These are phyloP conservation scores for Yamadazyma paraphyllophila DNA, from an alignment of 805 yeast species.

Conservation along the genomic window DNA sequence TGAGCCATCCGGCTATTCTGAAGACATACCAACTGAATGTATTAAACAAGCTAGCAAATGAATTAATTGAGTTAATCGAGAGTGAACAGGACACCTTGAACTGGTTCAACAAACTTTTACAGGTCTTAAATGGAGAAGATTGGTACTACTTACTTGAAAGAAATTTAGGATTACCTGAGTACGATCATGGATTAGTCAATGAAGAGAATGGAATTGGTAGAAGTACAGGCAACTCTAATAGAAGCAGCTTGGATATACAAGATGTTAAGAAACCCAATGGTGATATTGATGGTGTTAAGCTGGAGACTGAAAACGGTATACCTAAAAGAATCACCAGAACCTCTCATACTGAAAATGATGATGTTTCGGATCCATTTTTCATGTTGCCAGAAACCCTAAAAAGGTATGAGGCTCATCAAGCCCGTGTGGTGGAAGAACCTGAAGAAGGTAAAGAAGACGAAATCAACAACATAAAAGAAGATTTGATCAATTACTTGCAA, in stretches of 20 bases:
- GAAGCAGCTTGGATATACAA: constrained; percentile 15
- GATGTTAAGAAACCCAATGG: constrained; percentile 10
- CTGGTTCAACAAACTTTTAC: constrained; percentile 66
- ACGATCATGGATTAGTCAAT: constrained; percentile 57
- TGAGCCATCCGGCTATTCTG: constrained; percentile 65
- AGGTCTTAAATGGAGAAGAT: constrained; percentile 84
- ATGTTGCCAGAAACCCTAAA: constrained; percentile 52
- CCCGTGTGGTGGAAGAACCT: constrained; percentile 21
- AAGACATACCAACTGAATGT: constrained; percentile 60
- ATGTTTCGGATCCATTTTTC: constrained; percentile 43
- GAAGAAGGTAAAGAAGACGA: constrained; percentile 24
- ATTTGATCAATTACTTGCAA: constrained; percentile 41
- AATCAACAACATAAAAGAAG: constrained; percentile 60
- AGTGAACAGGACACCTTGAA: constrained; percentile 78
- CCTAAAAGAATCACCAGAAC: constrained; percentile 11
- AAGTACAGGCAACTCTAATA: neutral
- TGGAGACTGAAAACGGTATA: constrained; percentile 18
- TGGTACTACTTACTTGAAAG: constrained; percentile 64
- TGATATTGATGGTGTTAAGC: constrained; percentile 7
- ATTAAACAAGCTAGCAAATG: constrained; percentile 56
- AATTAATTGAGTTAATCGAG: constrained; percentile 75
- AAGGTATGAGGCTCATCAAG: constrained; percentile 25
- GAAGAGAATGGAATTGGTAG: constrained; percentile 4
- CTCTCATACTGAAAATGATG: constrained; percentile 13
- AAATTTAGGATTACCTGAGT: constrained; percentile 61